Evolutionary conservation across 306 rosid species (phyloP), one percentile per base, ranked within the genome.

Genomic region (Potentilla sterilis): DNA sequence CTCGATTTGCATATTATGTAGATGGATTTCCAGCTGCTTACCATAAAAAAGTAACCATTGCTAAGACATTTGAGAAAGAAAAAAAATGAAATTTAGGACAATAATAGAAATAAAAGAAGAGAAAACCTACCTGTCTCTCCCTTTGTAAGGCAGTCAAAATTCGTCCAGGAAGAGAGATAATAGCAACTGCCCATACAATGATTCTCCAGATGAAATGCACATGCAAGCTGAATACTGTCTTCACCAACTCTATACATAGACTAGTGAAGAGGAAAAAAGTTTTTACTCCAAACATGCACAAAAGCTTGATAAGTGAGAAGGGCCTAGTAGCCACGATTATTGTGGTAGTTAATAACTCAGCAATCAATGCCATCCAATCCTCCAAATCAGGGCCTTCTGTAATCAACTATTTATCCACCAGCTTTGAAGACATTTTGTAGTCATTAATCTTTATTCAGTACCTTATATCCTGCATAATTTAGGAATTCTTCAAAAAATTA

Each of bases 81-180:
- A 11, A 37, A 38, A 49, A 3, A 18, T 40, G 79, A 40, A 69
- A 76, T 18, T 22, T 15, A 48, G 72, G 40, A 66, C 28, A 15
- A 65, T 3, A 16, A 46, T 4, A 54, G 19, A 38, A 19, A 5
- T 1, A 59, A 21, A 46, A 24, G 58, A 64, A 44, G 44, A 40
- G 47, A 54, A 66, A 82, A 72, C 88, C 73, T 51, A 92, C 99
- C 92, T 86, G 88, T 61, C 78, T 86, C 72, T 90, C 97, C 74
- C 91, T 87, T 74, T 79, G 84, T 46, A 89, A 75, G 77, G 88
- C 82, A 73, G 69, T 85, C 71, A 90, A 34, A 82, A 84, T 32
- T 78, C 92, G 86, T 75, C 82, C 78, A 51, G 96, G 99, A 49
- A 89, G 81, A 34, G 86, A 84, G 62, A 92, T 19, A 67, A 94